Base-by-base conservation (phyloP, 257 asterid genomes). In the Ilex aquifolium region DNA sequence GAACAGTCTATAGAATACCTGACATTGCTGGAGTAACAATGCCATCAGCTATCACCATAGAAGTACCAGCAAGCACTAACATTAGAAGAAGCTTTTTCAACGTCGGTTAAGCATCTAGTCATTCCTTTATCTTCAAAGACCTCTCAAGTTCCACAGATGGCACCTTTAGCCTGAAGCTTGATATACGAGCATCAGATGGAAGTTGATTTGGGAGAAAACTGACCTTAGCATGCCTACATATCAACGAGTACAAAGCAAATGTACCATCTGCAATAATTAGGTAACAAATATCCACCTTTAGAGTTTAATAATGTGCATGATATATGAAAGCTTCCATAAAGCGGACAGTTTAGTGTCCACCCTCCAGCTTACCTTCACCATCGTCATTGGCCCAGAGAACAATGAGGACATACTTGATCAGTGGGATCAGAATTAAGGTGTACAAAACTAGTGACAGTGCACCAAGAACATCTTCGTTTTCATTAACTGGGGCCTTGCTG, bases 1-100 rank as follows among this genome's bases (percentile, higher is more conserved):
- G 66, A 56, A 63, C 40, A 42, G 15, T 59, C 69, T 57, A 74
- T 65, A 56, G 65, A 62, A 69, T 67, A 93, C 97, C 99, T 78
- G 99, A 93, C 99, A 90, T 90, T 62, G 95, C 96, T 67, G 99
- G 99, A 14, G 99, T 93, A 51, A 93, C 99, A 60, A 93, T 95
- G 65, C 96, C 97, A 69, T 85, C 96, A 83, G 96, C 97, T 59
- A 93, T 90, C 80, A 93, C 99, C 99, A 93, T 93, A 32, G 99
- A 90, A 50, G 97, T 93, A 77, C 96, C 99, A 74, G 95, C 95
- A 77, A 93, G 97, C 67, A 93, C 99, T 82, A 93, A 71, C 77
- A 88, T 80, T 69, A 93, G 74, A 74, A 93, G 81, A 80, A 90
- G 82, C 78, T 80, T 93, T 79, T 93, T 93, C 78, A 93, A 72